Evolutionary conservation across 2,329 filamentous ascomycete species (phyloP).

Genomic region (Didymosphaeria variabile): DNA sequence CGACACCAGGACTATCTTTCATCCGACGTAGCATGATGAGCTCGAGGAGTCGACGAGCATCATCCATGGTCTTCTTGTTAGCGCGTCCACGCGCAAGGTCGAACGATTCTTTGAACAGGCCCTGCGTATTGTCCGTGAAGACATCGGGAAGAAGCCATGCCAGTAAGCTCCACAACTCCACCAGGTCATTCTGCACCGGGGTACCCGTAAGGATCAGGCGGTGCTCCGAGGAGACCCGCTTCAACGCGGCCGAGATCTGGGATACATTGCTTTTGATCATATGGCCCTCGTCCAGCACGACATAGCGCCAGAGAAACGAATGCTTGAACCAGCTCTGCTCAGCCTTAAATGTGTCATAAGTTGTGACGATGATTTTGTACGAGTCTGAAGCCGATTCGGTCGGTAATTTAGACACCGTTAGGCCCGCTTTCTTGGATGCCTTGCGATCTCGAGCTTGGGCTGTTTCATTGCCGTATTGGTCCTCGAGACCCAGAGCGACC

Average conservation of each 20-base stretch:
- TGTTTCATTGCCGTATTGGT: conserved; percentile 57
- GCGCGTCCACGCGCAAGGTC: conserved; percentile 64
- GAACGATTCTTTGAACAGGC: conserved; percentile 65
- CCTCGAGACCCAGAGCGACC: conserved; percentile 56
- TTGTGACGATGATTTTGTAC: conserved; percentile 79
- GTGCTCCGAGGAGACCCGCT: conserved; percentile 57
- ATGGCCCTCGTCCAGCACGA: conserved; percentile 99
- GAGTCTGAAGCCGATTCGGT: conserved; percentile 33
- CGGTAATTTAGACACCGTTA: conserved; percentile 40
- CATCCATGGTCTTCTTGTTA: conserved; percentile 62
- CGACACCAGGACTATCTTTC: conserved; percentile 64
- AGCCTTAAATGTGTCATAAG: conserved; percentile 99
- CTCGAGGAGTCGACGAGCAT: conserved; percentile 62
- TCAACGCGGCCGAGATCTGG: conserved; percentile 54
- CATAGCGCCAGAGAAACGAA: conserved; percentile 96
- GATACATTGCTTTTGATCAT: conserved; percentile 88
- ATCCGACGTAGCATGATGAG: conserved; percentile 68
- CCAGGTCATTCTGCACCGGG: conserved; percentile 67
- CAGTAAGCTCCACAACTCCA: conserved; percentile 66
- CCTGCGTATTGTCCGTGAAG: conserved; percentile 60
- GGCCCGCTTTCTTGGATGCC: conserved; percentile 81
- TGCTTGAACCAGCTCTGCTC: conserved; percentile 92
- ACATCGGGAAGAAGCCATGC: conserved; percentile 68
- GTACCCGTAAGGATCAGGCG: conserved; percentile 64
- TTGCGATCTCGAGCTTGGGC: conserved; percentile 87